Base-by-base conservation (phyloP, 371 early-diverging fungal species). In the Mucor saturninus region DNA sequence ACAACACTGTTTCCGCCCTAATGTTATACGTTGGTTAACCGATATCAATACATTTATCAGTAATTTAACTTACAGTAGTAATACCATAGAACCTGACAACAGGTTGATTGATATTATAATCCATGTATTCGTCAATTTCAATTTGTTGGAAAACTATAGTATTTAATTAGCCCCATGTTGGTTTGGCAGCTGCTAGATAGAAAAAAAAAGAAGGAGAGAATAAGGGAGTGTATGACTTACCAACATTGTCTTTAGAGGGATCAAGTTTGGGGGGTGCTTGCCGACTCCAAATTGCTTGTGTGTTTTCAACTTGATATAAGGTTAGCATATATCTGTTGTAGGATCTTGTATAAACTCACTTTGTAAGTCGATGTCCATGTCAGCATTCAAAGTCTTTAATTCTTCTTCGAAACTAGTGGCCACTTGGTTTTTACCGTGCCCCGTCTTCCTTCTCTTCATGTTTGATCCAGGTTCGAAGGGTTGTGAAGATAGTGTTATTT, bases 91-190 rank as follows among this genome's bases (percentile, higher is more conserved):
- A 78, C 7, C 98, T 87, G 35, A 95, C 71, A 6, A 88, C 78
- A 1, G 95, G 88, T 40, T 80, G 60, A 43, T 77, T 73, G 11
- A 58, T 61, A 30, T 32, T 54, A 6, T 71, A 69, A 58, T 82
- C 79, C 61, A 82, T 82, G 66, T 84, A 81, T 28, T 98, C 97
- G 61, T 96, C 96, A 15, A 92, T 84, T 65, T 98, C 98, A 65
- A 98, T 86, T 69, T 98, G 97, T 69, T 97, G 97, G 59, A 98
- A 98, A 1, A 94, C 93, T 87, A 11, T 21, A 13, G 13, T 10
- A 9, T 15, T 61, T 11, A 46, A 6, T 8, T 14, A 28, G 2
- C 37, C 3, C 9, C 14, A 14, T 38, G 21, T 51, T 13, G 7
- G 32, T 21, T 2, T 8, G 15, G 4, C n/a, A 0, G 46, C 21